Evolutionary conservation across 768 basidiomycete species (phyloP).

Genomic region (Boletus vermiculosoides): DNA sequence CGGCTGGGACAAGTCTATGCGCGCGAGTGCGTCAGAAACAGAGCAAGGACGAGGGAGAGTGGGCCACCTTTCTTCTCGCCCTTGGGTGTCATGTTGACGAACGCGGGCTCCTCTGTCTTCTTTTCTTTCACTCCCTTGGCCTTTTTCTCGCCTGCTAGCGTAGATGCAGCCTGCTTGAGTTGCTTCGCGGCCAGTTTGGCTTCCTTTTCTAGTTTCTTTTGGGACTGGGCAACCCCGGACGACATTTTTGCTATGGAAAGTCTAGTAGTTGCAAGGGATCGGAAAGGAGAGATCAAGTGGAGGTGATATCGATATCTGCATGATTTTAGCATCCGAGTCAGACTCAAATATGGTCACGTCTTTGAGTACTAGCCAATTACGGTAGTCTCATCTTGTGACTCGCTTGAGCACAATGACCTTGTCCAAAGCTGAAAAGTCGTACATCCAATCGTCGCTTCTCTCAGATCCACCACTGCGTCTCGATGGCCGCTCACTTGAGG

Average conservation of each 20-base stretch:
- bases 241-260: slow-evolving; percentile 10
- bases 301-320: slow-evolving; percentile 22
- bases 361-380: too few species aligned
- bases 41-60: background rate
- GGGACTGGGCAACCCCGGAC: background rate
- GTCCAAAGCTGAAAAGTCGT: slow-evolving; percentile 80
- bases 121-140: slow-evolving; percentile 72
- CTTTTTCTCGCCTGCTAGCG: slow-evolving; percentile 60
- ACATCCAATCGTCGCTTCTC: slow-evolving; percentile 64
- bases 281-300: background rate
- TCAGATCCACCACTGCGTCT: slow-evolving; percentile 62
- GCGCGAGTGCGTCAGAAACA: background rate
- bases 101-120: slow-evolving; percentile 66
- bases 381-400: too few species aligned
- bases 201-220: slow-evolving; percentile 72
- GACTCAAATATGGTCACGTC: too few species aligned
- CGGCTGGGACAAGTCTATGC: slow-evolving; percentile 76
- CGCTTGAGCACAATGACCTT: too few species aligned
- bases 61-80: slow-evolving; percentile 90
- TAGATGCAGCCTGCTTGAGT: slow-evolving; percentile 38
- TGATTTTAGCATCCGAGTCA: slow-evolving; percentile 11
- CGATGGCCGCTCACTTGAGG: slow-evolving; percentile 68
- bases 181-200: slow-evolving; percentile 73
- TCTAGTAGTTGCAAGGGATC: background rate
- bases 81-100: slow-evolving; percentile 84